Evolutionary conservation across 257 asterid genomes (phyloP).

Genomic region (Ajuga chamaepitys): DNA sequence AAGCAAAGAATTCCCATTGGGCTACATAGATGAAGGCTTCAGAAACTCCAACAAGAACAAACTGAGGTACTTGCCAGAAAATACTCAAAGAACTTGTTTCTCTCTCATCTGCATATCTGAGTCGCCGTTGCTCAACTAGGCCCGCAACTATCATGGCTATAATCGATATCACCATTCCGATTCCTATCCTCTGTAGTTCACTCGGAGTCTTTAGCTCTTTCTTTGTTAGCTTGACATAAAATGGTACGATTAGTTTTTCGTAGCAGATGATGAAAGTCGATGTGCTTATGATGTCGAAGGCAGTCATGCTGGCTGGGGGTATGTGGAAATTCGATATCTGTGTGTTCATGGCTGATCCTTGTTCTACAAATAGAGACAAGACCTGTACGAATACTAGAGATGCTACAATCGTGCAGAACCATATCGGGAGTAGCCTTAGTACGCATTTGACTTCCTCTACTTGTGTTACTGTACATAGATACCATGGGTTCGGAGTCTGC

Average conservation of each 20-base stretch:
- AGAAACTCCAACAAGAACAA: conserved; percentile 73
- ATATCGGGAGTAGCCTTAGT: conserved; percentile 65
- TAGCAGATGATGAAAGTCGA: conserved; percentile 73
- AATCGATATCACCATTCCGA: conserved; percentile 59
- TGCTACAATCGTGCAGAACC: conserved; percentile 72
- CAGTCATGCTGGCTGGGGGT: conserved; percentile 83
- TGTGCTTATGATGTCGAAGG: conserved; percentile 68
- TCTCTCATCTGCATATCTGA: conserved; percentile 33
- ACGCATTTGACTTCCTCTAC: conserved; percentile 85
- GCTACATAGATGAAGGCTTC: conserved; percentile 78
- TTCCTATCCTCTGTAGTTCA: conserved; percentile 68
- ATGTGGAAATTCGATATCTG: conserved; percentile 36
- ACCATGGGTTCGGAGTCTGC: conserved; percentile 60
- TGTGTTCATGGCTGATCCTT: conserved; percentile 77
- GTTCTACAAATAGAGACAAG: conserved; percentile 76
- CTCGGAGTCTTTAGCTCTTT: conserved; percentile 44
- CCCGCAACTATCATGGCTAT: conserved; percentile 62
- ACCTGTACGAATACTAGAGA: conserved; percentile 73
- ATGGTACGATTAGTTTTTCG: conserved; percentile 53
- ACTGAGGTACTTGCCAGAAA: conserved; percentile 80
- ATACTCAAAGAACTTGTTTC: conserved; percentile 62
- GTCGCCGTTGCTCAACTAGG: conserved; percentile 54
- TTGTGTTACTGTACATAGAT: conserved; percentile 64
- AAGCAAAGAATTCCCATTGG: conserved; percentile 72
- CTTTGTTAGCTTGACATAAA: conserved; percentile 46